Percentiles rank a stretch among this genome's conserved stretches.
Conservation (phyloP, 176 grass and related monocot species). For the Saccharum officinarum region DNA sequence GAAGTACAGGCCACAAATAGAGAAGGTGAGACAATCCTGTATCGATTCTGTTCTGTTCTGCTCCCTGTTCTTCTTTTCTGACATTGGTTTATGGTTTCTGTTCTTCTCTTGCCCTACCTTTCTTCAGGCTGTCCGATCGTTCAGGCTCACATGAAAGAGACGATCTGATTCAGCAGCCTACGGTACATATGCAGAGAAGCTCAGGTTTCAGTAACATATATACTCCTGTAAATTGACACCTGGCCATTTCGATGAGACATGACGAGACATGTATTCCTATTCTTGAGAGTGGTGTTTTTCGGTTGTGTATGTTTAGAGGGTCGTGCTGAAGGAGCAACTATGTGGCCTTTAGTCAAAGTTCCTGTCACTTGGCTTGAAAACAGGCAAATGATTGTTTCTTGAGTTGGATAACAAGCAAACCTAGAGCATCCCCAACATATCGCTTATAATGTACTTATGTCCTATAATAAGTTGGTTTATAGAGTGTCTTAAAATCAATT, state of each 20-base stretch:
- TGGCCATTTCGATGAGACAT: not conserved
- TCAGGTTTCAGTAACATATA: not conserved
- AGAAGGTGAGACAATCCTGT: slow-evolving; percentile 48
- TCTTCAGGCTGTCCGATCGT: slow-evolving; percentile 66
- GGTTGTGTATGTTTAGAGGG: too few relatives aligned
- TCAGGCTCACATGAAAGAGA: slow-evolving; percentile 58
- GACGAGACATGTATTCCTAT: not conserved
- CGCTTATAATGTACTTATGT: too few relatives aligned
- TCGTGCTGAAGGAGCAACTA: too few relatives aligned
- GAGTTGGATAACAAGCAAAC: too few relatives aligned
- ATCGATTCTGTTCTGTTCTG: not conserved
- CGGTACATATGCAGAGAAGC: not conserved
- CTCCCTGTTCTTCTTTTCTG: not conserved
- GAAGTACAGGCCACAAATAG: slow-evolving; percentile 63
- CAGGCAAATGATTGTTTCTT: too few relatives aligned
- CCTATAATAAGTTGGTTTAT: too few relatives aligned
- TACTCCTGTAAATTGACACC: not conserved
- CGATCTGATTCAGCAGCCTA: not conserved
- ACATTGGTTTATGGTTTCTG: not conserved
- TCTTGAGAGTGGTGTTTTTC: too few relatives aligned
- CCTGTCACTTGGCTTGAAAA: too few relatives aligned
- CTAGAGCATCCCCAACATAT: too few relatives aligned
- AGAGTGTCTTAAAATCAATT: too few relatives aligned
- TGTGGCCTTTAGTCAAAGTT: too few relatives aligned
- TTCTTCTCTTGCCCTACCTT: not conserved